Conservation (phyloP, 345 rosid species). For the Eucalyptus paniculata region DNA sequence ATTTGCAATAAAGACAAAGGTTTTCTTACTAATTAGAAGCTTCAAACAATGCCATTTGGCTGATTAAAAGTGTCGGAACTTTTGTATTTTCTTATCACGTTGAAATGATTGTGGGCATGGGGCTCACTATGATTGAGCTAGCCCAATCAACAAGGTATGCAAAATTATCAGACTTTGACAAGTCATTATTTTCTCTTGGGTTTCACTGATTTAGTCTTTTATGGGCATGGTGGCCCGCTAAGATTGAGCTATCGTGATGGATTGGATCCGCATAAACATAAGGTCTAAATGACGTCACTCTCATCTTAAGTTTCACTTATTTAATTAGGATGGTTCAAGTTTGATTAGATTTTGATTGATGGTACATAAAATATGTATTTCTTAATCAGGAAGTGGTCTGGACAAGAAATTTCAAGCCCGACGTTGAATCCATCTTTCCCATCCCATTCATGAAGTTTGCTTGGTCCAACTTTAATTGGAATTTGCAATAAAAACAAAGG, state of each 20-base stretch:
- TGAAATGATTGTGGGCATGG: neutral
- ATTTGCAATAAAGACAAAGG: neutral
- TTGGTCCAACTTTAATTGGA: neutral
- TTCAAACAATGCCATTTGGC: neutral
- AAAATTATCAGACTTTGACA: neutral
- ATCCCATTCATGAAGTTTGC: neutral
- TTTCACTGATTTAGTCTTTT: neutral
- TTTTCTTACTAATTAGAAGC: neutral
- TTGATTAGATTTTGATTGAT: neutral
- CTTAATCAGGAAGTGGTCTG: neutral
- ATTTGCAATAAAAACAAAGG: neutral
- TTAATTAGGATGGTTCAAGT: neutral
- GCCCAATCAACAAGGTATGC: neutral
- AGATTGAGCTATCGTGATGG: neutral
- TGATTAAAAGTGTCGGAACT: neutral
- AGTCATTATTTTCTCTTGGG: too few relatives aligned
- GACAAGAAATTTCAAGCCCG: neutral
- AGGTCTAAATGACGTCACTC: neutral
- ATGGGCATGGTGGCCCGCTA: neutral
- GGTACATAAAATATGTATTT: too few relatives aligned
- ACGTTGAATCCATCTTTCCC: neutral
- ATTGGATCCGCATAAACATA: neutral
- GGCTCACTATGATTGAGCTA: neutral
- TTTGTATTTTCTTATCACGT: neutral
- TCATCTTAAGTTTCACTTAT: neutral